Evolutionary conservation across 2,329 filamentous ascomycete species (phyloP), one percentile per base, ranked within the genome.

Genomic region (Talaromyces sp.): DNA sequence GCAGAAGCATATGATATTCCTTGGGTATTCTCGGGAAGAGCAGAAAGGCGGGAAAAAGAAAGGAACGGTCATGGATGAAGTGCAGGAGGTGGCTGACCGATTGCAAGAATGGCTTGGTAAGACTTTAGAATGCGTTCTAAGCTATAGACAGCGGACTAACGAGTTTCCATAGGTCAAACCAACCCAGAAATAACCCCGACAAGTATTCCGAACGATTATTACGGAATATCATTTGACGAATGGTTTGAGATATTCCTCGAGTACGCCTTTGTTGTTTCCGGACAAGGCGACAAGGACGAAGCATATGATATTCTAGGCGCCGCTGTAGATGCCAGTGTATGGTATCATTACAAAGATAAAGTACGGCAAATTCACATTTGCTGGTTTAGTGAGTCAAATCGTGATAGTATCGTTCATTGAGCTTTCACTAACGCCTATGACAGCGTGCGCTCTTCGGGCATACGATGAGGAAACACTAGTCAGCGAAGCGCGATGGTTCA

Each of bases 211-310:
- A 77, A 77, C 56, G 82, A 84, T 66, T 93, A 92, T 73, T 89
- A 92, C 69, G 90, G 90, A 8, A 91, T 98, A 56, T 82, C 88
- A 0, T 97, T 98, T 73, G 83, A 89, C 65, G 85, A 88, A 56
- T 99, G 95, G 95, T 85, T 97, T 3, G 91, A 96, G 70, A 84
- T 97, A 0, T 97, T 99, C 74, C 85, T 96, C 41, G 91, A 95
- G 72, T 96, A 96, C 74, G 90, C 93, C 3, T 83, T 97, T 57
- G 83, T 89, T 5, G 84, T 95, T 37, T 90, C 93, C 8, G 85
- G 87, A 49, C 80, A 84, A 22, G 88, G 88, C 39, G 86, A 90
- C 57, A 82, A 85, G 15, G 84, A 89, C 49, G 89, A 92, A 68
- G 89, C 92, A 60, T 97, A 97, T 75, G 87, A 89, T 60, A 87